Evolutionary conservation across 2,329 filamentous ascomycete species (phyloP), one percentile per base, ranked within the genome.

Genomic region (Dothidotthia symphoricarpi): DNA sequence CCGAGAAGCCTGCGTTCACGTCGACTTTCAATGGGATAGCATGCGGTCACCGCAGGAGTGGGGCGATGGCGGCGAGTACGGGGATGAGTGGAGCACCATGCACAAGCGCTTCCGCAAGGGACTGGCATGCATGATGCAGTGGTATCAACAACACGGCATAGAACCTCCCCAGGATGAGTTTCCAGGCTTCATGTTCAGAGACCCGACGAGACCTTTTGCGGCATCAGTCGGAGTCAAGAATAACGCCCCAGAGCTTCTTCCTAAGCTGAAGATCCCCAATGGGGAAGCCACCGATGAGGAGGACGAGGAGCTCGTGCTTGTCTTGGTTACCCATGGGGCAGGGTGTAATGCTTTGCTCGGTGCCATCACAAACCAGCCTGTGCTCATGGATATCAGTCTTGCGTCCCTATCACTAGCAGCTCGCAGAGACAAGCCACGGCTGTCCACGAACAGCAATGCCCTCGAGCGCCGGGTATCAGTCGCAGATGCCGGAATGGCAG

Each of bases 21-120:
- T 96, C n/a, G 93, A 98, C 66, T 94, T 88, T 57, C 86, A 91
- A 55, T 98, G 93, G 91, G 90, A 98, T 60, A 96, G 90, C 43
- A 91, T 90, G 76, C 78, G 86, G 11, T 72, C 77, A 3, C 81
- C 86, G 0, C 76, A 88, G 28, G 75, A 83, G 46, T 97, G 93
- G 86, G 91, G 90, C 6, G 83, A 88, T 55, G 91, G 91, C 8
- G 93, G 91, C 26, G 78, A 84, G 28, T 86, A 88, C 54, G 89
- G 88, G 1, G 93, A 98, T 67, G 93, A 97, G 67, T 98, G 93
- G 93, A 86, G 88, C 19, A 76, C 82, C 3, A 97, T 98, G 93
- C 93, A 98, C 67, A 84, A 83, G 61, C 80, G 93, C 15, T 95
- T 97, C 57, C 79, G 89, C 25, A 80, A 75, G 45, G 91, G 91